Evolutionary conservation across 495 filamentous ascomycete genomes (phyloP), one percentile per base, ranked within the genome.

Genomic region (Trichoderma virens): DNA sequence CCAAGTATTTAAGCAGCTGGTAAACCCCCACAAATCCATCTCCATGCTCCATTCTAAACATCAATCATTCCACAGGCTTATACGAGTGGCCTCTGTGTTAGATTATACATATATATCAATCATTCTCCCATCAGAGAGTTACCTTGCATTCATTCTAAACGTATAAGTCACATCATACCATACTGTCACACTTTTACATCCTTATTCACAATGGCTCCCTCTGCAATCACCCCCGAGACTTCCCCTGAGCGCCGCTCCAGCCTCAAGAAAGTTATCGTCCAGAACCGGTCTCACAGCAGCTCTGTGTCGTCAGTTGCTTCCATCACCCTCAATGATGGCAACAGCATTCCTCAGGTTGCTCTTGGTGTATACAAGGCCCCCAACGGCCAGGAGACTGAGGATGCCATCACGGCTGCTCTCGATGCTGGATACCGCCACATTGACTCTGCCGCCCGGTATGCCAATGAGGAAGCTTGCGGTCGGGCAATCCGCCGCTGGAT

Each of bases 381-480:
- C 59, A 61, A 61, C 31, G 59, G 59, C 27, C 59, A 64, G 32
- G 63, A 64, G 63, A 56, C 54, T 16, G 54, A 64, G 31, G 54
- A 64, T 30, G 63, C 63, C 31, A 51, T 64, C 25, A 56, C 47
- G 32, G 47, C 31, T 65, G 82, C 83, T 18, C 72, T 83, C 14
- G 73, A 81, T 60, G 75, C 74, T 59, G 66, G 77, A 9, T 71
- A 72, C 60, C 68, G 68, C 1, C 63, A 73, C 0, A 73, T 87
- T 62, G 85, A 88, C 69, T 84, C 81, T 16, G 85, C 85, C 8
- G 75, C 81, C 43, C 76, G 76, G 72, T 87, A 87, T 69, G 73
- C 75, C 62, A 87, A 88, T 61, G 85, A 87, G 67, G 69, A 70
- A n/a, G 80, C 84, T 38, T 79, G 80, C 30, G 85, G 85, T n/a